Evolutionary conservation across 805 yeast genomes (phyloP).

Genomic region (Hanseniaspora jakobsenii): DNA sequence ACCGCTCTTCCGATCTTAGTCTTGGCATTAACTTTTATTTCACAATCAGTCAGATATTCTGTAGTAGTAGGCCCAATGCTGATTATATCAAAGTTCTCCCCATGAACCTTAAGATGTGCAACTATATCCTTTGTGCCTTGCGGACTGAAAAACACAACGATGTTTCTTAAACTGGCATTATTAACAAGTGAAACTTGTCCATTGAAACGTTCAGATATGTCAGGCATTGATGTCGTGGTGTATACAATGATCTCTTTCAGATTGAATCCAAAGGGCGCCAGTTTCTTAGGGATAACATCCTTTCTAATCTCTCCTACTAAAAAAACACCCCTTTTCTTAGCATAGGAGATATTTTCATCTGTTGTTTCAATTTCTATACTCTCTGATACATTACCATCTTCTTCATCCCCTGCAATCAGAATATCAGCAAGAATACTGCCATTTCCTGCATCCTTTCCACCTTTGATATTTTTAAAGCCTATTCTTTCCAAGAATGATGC

Average conservation of each 20-base stretch:
- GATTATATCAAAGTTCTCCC: conserved; percentile 43
- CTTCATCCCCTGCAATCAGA: conserved; percentile 33
- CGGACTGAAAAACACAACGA: conserved; percentile 86
- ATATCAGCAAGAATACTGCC: conserved; percentile 59
- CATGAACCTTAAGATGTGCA: conserved; percentile 9
- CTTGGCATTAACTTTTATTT: conserved; percentile 45
- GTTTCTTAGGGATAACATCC: conserved; percentile 62
- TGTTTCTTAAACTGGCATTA: conserved; percentile 28
- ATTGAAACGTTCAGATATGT: conserved; percentile 34
- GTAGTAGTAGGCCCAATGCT: conserved; percentile 91
- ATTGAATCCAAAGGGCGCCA: conserved; percentile 29
- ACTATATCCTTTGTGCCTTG: conserved; percentile 68
- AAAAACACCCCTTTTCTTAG: conserved; percentile 40
- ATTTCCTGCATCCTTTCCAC: conserved; percentile 71
- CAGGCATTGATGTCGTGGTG: conserved; percentile 43
- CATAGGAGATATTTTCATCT: too few species aligned
- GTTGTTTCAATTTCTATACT: too few species aligned
- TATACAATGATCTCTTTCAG: conserved; percentile 53
- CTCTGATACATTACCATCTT: too few species aligned
- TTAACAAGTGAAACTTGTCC: too few species aligned
- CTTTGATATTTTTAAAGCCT: conserved; percentile 60
- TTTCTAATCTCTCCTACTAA: conserved; percentile 78
- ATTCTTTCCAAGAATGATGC: conserved; percentile 40
- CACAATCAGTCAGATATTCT: conserved; percentile 40
- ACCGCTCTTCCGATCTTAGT: too few species aligned